A percentile compares a stretch with the other conserved stretches of the same genome.
These are phyloP conservation scores for Neurospora cerealis DNA, from an alignment of 495 filamentous ascomycete genomes.

Conservation along the genomic window DNA sequence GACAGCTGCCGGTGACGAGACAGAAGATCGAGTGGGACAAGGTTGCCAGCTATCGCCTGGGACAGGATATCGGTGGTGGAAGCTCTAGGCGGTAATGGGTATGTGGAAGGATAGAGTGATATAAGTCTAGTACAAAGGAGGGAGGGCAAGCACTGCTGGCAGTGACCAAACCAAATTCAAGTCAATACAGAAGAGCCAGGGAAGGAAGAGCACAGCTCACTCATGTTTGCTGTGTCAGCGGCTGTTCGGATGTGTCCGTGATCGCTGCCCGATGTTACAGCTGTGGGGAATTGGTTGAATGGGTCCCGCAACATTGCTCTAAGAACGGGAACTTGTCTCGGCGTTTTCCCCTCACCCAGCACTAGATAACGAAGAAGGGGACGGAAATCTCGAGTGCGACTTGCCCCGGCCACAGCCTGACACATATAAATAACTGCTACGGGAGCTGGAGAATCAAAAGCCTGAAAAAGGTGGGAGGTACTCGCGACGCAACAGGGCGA, in stretches of 20 bases:
- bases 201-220: background rate
- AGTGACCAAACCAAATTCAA: background rate
- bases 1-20: conserved; percentile 90
- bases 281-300: background rate
- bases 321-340: background rate
- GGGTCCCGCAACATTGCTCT: background rate
- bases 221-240: background rate
- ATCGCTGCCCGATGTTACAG: background rate
- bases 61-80: conserved; percentile 58
- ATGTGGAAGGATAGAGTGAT: background rate
- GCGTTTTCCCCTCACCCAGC: background rate
- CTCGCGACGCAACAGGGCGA: background rate
- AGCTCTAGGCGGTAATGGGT: conserved; percentile 31
- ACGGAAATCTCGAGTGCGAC: background rate
- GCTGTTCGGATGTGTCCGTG: background rate
- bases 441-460: background rate
- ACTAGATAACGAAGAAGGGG: background rate
- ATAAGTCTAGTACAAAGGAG: background rate
- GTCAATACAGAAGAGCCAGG: background rate
- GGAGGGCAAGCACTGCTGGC: background rate
- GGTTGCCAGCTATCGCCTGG: conserved; percentile 85
- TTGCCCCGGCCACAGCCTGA: background rate
- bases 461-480: background rate
- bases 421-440: background rate
- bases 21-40: conserved; percentile 99